Evolutionary conservation across 1,284 basidiomycete species (phyloP).

Genomic region (Polyporus tsugae): DNA sequence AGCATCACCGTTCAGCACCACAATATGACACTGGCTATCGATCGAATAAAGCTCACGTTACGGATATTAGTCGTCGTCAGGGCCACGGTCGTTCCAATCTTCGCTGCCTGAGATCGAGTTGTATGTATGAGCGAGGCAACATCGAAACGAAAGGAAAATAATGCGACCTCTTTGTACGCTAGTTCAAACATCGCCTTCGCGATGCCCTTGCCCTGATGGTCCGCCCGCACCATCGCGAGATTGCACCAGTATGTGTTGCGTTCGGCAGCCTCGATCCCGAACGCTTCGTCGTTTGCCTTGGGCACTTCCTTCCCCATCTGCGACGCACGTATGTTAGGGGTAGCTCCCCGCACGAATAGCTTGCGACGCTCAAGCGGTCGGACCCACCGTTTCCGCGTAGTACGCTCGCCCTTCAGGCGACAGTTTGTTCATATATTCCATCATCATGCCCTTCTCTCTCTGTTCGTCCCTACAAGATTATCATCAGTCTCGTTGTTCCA

Average conservation of each 20-base stretch:
- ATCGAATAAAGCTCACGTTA: constrained; percentile 21
- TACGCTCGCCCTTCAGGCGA: constrained; percentile 28
- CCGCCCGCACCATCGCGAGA: constrained; percentile 29
- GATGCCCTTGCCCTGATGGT: constrained; percentile 32
- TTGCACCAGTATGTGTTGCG: constrained; percentile 31
- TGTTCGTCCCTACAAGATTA: constrained; percentile 26
- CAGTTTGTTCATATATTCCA: constrained; percentile 24
- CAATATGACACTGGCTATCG: too few species aligned
- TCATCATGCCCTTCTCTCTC: constrained; percentile 20
- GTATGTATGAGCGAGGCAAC: background rate
- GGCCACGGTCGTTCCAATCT: constrained; percentile 22
- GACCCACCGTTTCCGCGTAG: constrained; percentile 18
- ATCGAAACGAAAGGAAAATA: background rate
- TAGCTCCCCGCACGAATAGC: background rate
- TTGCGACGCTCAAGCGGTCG: background rate
- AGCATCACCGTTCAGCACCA: background rate
- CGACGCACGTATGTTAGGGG: too few species aligned
- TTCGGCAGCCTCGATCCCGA: constrained; percentile 23
- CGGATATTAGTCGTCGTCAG: constrained; percentile 27
- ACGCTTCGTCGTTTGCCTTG: constrained; percentile 19
- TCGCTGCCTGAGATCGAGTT: constrained; percentile 15
- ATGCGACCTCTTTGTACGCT: constrained; percentile 26
- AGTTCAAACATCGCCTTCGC: constrained; percentile 29
- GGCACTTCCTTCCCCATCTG: constrained; percentile 25
- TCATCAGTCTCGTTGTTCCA: background rate